phyloP scores from a whole-genome alignment of 495 filamentous ascomycete species.

The Tetracladium marchalianum region DNA sequence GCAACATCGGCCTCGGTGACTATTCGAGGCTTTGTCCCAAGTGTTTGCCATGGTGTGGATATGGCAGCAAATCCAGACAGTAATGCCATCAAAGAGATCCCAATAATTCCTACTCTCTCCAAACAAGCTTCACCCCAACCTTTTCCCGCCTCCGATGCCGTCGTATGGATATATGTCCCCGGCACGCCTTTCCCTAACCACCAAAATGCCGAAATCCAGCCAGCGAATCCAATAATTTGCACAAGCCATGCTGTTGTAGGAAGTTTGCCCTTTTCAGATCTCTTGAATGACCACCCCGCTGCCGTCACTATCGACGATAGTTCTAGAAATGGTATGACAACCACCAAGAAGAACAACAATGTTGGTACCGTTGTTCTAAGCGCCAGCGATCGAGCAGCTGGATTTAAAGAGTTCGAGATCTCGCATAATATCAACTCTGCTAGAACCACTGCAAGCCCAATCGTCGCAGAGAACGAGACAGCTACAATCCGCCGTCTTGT shows the following conservation, averaged over 20 bases:
- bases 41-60: conserved; percentile 71
- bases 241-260: conserved; percentile 45
- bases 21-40: conserved; percentile 47
- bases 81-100: conserved; percentile 72
- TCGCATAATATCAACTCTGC: conserved; percentile 70
- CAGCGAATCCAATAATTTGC: conserved; percentile 43
- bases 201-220: conserved; percentile 66
- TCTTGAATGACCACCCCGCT: conserved; percentile 44
- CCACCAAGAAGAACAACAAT: conserved; percentile 54
- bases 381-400: conserved; percentile 47
- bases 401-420: conserved; percentile 59
- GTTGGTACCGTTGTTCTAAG: conserved; percentile 54
- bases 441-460: conserved; percentile 63
- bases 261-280: conserved; percentile 35
- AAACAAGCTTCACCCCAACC: conserved; percentile 61
- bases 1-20: conserved; percentile 61
- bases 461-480: conserved; percentile 56
- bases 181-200: conserved; percentile 56
- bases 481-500: conserved; percentile 44
- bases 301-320: conserved; percentile 53
- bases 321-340: conserved; percentile 62
- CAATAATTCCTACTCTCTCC: conserved; percentile 70
- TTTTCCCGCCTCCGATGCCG: conserved; percentile 24
- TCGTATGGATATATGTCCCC: conserved; percentile 28
- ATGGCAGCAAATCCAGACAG: conserved; percentile 76